phyloP scores from a whole-genome alignment of 164 flowering plant species.

The Kingdonia uniflora region DNA sequence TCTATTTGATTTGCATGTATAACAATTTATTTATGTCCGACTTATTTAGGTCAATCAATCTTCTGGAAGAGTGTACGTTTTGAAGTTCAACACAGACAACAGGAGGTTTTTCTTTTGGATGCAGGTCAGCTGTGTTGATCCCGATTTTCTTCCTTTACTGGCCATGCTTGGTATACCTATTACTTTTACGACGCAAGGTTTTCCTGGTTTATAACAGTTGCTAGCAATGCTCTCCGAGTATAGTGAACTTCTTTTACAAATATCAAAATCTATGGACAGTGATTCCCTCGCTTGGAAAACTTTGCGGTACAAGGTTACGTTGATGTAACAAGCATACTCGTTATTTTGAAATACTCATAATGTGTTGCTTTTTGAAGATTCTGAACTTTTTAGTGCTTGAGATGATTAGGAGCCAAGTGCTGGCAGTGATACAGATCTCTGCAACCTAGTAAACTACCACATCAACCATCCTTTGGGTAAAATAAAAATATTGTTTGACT shows the following conservation, averaged over 20 bases:
- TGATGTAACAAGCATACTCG: too few species aligned
- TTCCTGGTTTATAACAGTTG: too few species aligned
- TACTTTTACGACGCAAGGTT: too few species aligned
- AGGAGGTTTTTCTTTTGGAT: slow-evolving; percentile 91
- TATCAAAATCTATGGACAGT: too few species aligned
- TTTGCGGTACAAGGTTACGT: too few species aligned
- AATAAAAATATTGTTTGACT: background rate
- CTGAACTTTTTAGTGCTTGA: slow-evolving; percentile 2
- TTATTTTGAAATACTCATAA: too few species aligned
- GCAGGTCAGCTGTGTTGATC: slow-evolving; percentile 45
- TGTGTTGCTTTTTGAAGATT: background rate
- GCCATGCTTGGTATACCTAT: too few species aligned
- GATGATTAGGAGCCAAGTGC: slow-evolving; percentile 63
- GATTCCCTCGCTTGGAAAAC: too few species aligned
- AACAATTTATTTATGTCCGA: background rate
- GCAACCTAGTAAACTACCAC: slow-evolving; percentile 58
- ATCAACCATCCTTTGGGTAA: slow-evolving; percentile 76
- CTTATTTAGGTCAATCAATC: slow-evolving; percentile 63
- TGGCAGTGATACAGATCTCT: slow-evolving; percentile 55
- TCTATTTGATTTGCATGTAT: too few species aligned
- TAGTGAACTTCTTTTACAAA: too few species aligned
- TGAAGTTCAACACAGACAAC: slow-evolving; percentile 83
- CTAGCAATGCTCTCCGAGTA: too few species aligned
- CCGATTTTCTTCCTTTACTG: too few species aligned
- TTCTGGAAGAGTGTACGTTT: slow-evolving; percentile 78